Evolutionary conservation across 805 yeast species (phyloP), one percentile per base, ranked within the genome.

Genomic region (Citeromyces matritensis): DNA sequence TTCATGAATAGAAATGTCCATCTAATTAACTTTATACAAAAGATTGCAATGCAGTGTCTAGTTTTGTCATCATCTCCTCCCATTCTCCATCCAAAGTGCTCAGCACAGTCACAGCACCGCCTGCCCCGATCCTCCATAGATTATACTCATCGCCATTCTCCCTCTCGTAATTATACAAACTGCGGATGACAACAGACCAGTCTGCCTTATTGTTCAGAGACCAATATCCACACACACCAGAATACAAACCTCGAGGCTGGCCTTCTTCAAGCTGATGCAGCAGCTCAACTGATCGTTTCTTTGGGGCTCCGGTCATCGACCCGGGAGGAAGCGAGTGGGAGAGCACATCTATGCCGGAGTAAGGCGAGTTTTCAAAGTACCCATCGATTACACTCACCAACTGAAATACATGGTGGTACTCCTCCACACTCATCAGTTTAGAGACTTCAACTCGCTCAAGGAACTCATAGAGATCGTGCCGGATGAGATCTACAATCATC

Each of bases 301-400:
- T 91, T 2, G 99, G 99, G 0, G 99, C 99, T 3, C 99, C 99
- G 0, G 99, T 91, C 99, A 91, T 91, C 1, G 97, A 88, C 0
- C 99, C 99, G 0, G 99, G 95, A 3, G 99, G 98, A 24, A 93
- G 57, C 0, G 95, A 73, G 36, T 71, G 71, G 13, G 72, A 66
- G 9, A 91, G 60, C 3, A 88, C 58, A 48, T 91, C 97, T 15
- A 86, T 57, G 0, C 97, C 98, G 9, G 64, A 57, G 40, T 65
- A 73, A 3, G 23, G 26, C 2, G 36, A 29, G 11, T 37, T 40
- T 9, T 43, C 39, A 17, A 76, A 51, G 13, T 57, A 48, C 0
- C 96, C 97, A 33, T 63, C 70, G 15, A 91, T 83, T 2, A 82
- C 95, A 28, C 94, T 80, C 2, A 91, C 98, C 28, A 91, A 60